Percentiles rank a stretch among this genome's conserved stretches.
Evolutionary conservation across 345 rosid species (phyloP).

Genomic region (Capsella bursapastoris): DNA sequence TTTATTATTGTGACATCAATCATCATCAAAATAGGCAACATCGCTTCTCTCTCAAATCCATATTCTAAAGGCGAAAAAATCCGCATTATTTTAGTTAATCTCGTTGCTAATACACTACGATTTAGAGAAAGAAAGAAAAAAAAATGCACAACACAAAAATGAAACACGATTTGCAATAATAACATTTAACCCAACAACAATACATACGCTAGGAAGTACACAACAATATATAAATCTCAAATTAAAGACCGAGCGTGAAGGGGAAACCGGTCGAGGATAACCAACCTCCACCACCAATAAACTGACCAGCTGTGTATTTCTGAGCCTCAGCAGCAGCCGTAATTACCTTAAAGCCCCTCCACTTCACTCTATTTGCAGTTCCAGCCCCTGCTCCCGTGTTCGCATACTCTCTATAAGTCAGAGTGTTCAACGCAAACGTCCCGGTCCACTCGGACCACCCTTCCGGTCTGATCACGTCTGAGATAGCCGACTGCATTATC

Average conservation of each 20-base stretch:
- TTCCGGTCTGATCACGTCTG: constrained; percentile 61
- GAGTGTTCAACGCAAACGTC: constrained; percentile 63
- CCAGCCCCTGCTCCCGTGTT: constrained; percentile 79
- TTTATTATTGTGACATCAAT: neutral
- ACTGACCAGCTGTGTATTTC: constrained; percentile 54
- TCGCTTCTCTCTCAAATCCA: constrained; percentile 6
- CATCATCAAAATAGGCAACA: neutral
- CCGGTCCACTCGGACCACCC: constrained; percentile 93
- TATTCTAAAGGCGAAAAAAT: neutral
- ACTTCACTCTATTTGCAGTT: constrained; percentile 68
- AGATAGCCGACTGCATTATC: constrained; percentile 72
- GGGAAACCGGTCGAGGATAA: constrained; percentile 78
- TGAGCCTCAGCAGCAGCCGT: constrained; percentile 63
- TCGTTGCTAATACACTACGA: neutral
- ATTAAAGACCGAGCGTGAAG: constrained; percentile 60
- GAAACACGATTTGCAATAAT: constrained; percentile 14
- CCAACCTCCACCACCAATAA: constrained; percentile 75
- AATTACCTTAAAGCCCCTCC: constrained; percentile 75
- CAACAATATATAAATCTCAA: constrained; percentile 25
- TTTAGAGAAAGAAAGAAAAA: neutral
- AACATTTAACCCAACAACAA: neutral
- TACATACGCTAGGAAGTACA: neutral
- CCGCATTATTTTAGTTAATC: neutral
- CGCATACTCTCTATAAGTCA: constrained; percentile 72
- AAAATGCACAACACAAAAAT: neutral